Percentiles rank a stretch among this genome's conserved stretches.
Evolutionary conservation across 192 early-diverging fungal species (phyloP).

Genomic region (Coemansia biformis): DNA sequence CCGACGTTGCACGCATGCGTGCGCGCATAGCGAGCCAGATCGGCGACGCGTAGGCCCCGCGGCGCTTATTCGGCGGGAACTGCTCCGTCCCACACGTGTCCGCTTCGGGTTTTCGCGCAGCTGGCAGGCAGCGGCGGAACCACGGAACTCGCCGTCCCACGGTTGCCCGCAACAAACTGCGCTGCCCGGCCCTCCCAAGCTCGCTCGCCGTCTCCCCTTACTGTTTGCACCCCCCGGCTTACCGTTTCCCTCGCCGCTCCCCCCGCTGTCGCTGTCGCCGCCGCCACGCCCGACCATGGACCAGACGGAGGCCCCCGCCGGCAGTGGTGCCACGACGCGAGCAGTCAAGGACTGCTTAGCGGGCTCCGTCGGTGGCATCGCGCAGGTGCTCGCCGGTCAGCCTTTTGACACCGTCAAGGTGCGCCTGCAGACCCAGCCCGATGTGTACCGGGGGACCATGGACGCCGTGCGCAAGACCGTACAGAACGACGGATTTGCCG

Average conservation of each 20-base stretch:
- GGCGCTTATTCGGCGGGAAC: too few relatives aligned
- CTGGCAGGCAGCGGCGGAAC: too few relatives aligned
- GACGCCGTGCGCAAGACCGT: slow-evolving; percentile 85
- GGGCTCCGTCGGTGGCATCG: slow-evolving; percentile 69
- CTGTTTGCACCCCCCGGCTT: too few relatives aligned
- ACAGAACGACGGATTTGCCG: slow-evolving; percentile 71
- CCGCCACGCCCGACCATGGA: not conserved
- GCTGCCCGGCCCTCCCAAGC: too few relatives aligned
- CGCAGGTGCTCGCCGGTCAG: slow-evolving; percentile 75
- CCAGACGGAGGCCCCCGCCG: not conserved
- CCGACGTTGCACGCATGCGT: slow-evolving; percentile 1
- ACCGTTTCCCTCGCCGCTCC: not conserved
- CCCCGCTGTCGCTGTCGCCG: not conserved
- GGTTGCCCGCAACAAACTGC: too few relatives aligned
- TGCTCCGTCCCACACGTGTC: too few relatives aligned
- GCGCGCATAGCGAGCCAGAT: not conserved
- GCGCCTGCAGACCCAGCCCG: slow-evolving; percentile 89
- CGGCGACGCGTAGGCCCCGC: too few relatives aligned
- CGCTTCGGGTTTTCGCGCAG: too few relatives aligned
- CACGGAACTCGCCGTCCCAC: too few relatives aligned
- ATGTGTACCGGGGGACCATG: slow-evolving; percentile 72
- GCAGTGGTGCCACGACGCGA: slow-evolving; percentile 44
- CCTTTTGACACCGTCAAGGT: slow-evolving; percentile 82
- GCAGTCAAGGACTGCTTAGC: slow-evolving; percentile 71
- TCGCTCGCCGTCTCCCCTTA: too few relatives aligned